A percentile compares a stretch with the other conserved stretches of the same genome.
phyloP scores from a whole-genome alignment of 768 basidiomycete species.

The Mycena polygramma region DNA sequence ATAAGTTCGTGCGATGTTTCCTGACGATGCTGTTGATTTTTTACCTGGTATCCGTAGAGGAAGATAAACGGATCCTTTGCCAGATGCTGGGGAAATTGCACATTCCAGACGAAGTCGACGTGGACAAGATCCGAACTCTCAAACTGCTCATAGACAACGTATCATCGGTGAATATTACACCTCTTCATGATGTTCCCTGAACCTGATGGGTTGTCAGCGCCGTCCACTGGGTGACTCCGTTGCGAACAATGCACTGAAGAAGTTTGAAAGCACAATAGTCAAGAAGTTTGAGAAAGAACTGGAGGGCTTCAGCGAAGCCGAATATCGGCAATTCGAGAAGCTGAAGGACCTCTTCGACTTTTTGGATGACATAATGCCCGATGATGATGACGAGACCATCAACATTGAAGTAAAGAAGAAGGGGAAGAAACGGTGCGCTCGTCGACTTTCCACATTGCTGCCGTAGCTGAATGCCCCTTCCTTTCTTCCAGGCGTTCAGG shows the following conservation, averaged over 20 bases:
- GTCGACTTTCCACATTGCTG: background rate
- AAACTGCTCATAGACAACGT: constrained; percentile 75
- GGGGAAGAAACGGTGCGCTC: constrained; percentile 62
- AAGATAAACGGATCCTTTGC: constrained; percentile 74
- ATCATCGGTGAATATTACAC: constrained; percentile 57
- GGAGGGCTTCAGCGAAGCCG: constrained; percentile 78
- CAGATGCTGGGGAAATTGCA: constrained; percentile 75
- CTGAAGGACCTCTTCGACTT: constrained; percentile 77
- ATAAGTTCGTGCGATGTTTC: constrained; percentile 59
- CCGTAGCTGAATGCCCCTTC: background rate
- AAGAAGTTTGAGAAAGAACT: constrained; percentile 83
- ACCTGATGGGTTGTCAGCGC: constrained; percentile 43
- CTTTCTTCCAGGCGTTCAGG: constrained; percentile 65
- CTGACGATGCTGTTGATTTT: constrained; percentile 35
- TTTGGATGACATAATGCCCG: constrained; percentile 77
- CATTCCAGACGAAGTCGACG: constrained; percentile 79
- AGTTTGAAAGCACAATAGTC: constrained; percentile 73
- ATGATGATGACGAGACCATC: constrained; percentile 70
- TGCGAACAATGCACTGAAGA: constrained; percentile 76
- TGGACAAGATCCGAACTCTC: constrained; percentile 73
- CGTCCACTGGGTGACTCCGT: constrained; percentile 65
- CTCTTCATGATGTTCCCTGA: constrained; percentile 3
- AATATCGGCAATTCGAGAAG: constrained; percentile 73
- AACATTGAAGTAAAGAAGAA: constrained; percentile 55
- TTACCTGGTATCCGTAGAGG: constrained; percentile 56